Percentiles rank a stretch among this genome's conserved stretches.
Conservation (phyloP, 78 protist genomes). For the Dictyostelium citrinum region DNA sequence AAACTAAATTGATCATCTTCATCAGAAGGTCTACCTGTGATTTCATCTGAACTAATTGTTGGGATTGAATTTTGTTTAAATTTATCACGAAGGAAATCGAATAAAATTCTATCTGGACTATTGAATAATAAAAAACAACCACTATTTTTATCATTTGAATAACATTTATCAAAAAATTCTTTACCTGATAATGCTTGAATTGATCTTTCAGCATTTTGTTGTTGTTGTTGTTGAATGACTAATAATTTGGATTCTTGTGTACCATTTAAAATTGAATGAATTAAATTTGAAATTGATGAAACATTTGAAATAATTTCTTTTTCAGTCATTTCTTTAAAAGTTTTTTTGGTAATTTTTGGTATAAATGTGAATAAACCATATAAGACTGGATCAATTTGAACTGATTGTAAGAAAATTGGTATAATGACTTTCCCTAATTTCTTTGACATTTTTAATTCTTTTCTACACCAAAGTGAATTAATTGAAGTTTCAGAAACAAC, state of each 20-base stretch:
- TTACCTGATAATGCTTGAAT: background rate
- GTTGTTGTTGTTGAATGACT: background rate
- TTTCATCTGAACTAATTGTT: background rate
- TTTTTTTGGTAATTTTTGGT: background rate
- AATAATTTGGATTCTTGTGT: background rate
- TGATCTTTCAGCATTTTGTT: background rate
- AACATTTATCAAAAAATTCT: background rate
- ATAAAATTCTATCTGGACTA: background rate
- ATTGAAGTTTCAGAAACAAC: constrained; percentile 29
- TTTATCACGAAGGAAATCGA: background rate
- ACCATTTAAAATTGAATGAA: background rate
- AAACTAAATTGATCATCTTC: background rate
- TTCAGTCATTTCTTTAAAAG: background rate
- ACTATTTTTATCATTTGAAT: background rate
- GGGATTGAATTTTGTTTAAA: background rate
- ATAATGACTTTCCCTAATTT: constrained; percentile 42
- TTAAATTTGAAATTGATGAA: background rate
- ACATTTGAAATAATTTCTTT: background rate
- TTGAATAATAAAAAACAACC: background rate
- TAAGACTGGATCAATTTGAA: constrained; percentile 33
- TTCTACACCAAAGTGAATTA: constrained; percentile 73
- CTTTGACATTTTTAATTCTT: constrained; percentile 58
- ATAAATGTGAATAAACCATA: constrained; percentile 18
- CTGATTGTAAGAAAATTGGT: background rate
- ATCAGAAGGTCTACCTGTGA: background rate